These are phyloP conservation scores for Mycosphaerella sp. DNA, from an alignment of 2,329 filamentous ascomycete genomes.

Conservation along the genomic window DNA sequence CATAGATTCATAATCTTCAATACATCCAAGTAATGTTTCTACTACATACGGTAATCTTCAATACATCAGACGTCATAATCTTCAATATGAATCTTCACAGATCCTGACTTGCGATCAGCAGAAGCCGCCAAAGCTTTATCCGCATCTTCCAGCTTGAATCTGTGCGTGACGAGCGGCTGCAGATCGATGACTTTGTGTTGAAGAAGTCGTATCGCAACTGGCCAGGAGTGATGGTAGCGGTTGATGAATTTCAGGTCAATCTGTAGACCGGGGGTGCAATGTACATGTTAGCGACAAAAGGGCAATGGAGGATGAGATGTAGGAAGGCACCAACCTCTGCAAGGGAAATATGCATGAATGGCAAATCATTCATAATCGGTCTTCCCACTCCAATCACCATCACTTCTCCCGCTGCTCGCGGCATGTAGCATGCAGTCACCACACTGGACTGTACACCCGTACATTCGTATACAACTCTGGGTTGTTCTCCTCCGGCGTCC, in stretches of 20 bases:
- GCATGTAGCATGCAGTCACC: conserved; percentile 26
- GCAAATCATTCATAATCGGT: conserved; percentile 33
- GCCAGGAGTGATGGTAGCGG: conserved; percentile 64
- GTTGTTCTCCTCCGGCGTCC: conserved; percentile 24
- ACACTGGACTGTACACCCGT: conserved; percentile 35
- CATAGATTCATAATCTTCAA: too few species aligned
- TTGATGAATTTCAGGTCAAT: conserved; percentile 65
- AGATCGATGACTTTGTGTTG: conserved; percentile 56
- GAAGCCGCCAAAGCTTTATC: conserved; percentile 52
- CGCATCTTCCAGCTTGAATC: conserved; percentile 56
- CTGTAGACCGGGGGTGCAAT: conserved; percentile 6
- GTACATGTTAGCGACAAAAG: not conserved
- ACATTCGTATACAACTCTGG: conserved; percentile 32
- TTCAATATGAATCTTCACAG: conserved; percentile 57
- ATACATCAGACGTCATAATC: conserved; percentile 35
- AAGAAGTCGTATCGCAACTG: conserved; percentile 56
- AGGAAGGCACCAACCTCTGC: conserved; percentile 19
- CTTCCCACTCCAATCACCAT: conserved; percentile 36
- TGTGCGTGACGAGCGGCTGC: conserved; percentile 58
- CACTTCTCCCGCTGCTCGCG: conserved; percentile 28
- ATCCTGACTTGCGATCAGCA: conserved; percentile 48
- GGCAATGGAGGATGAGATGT: too few species aligned
- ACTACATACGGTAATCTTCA: too few species aligned
- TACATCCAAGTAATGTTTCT: too few species aligned
- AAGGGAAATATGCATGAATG: conserved; percentile 35